Evolutionary conservation across 1,139 yeast genomes (phyloP).

Genomic region (Diutina ranongensis): DNA sequence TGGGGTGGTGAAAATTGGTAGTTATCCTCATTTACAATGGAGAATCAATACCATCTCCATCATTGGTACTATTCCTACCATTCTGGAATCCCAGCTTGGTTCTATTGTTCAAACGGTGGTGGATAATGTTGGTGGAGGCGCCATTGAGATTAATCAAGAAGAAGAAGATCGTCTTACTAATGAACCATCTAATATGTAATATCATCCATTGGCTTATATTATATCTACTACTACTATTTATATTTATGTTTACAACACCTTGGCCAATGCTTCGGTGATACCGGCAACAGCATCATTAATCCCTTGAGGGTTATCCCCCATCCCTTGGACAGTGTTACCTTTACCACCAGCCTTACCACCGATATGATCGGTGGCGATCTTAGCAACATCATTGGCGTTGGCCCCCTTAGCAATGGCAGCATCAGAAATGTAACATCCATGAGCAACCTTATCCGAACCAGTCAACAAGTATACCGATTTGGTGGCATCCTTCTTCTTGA

Average conservation of each 20-base stretch:
- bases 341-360: constrained; percentile 99
- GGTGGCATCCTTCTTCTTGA: constrained; percentile 67
- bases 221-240: not conserved
- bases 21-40: constrained; percentile 68
- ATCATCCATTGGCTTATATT: too few relatives aligned
- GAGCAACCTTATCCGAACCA: constrained; percentile 81
- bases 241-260: constrained; percentile 28
- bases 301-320: constrained; percentile 75
- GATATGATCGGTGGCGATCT: constrained; percentile 54
- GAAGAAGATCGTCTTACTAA: constrained; percentile 10
- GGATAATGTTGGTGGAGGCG: constrained; percentile 9
- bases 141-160: constrained; percentile 11
- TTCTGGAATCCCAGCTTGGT: constrained; percentile 21
- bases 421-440: constrained; percentile 82
- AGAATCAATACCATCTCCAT: constrained; percentile 61
- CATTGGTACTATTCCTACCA: constrained; percentile 37
- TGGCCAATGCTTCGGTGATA: constrained; percentile 45
- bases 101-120: constrained; percentile 36
- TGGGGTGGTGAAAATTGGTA: constrained; percentile 53
- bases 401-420: constrained; percentile 62
- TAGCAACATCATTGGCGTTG: constrained; percentile 66
- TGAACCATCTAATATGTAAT: constrained; percentile 7
- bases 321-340: constrained; percentile 93
- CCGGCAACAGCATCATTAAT: constrained; percentile 64
- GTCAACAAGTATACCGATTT: constrained; percentile 78